Base-by-base conservation (phyloP, 306 rosid species). In the Vicia sativa region DNA sequence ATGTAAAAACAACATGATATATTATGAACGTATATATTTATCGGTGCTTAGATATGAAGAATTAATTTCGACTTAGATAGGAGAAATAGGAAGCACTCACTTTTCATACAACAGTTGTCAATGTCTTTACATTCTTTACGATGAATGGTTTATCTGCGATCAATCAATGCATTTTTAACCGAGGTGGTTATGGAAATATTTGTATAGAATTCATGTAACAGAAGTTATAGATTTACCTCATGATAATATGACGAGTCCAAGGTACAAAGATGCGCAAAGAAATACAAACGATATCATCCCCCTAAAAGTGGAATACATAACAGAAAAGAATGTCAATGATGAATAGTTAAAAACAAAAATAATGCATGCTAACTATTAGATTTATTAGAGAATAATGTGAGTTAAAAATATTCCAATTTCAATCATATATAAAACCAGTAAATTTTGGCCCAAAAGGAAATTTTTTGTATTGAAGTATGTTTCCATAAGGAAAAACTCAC, bases 201-300 rank as follows among this genome's bases (percentile, higher is more conserved):
- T 38, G 2, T 39, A 60, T 15, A 46, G 37, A 43, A 29, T 9
- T 46, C 10, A 41, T 41, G 21, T 28, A 29, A 58, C 3, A 49
- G 43, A 65, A 71, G 14, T 5, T 26, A 38, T 38, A 39, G 43
- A 58, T 50, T 71, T 75, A 82, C 86, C 81, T 82, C 83, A 82
- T 53, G 86, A 82, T 75, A 82, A 76, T 67, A 82, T 82, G 74
- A 82, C 87, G 11, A 82, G 76, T 59, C 87, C 87, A 69, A 82
- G 83, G 79, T 82, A 82, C 77, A 82, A 16, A 64, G 87, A 75
- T 39, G 19, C 87, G 10, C 72, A 43, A 19, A 82, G 84, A 79
- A 79, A 82, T 52, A 42, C 74, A 34, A 82, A 82, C 16, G 84
- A 82, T 72, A 79, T 75, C 65, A 82, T 68, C 49, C 87, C 87